Percentiles rank a stretch among this genome's conserved stretches.
phyloP scores from a whole-genome alignment of 768 basidiomycete genomes.

The Podaxis rugospora region DNA sequence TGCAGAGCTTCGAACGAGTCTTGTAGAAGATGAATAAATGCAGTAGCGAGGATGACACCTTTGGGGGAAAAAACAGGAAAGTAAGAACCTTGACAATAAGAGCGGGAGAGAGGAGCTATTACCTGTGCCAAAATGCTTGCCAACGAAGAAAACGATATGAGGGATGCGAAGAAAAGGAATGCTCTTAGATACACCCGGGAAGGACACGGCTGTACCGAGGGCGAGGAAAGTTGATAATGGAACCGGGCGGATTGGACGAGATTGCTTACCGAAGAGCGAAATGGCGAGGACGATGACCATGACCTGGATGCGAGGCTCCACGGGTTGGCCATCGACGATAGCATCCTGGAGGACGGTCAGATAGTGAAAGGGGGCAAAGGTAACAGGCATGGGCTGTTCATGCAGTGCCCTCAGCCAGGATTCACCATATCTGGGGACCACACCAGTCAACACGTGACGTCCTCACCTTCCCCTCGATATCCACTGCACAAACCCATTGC shows the following conservation, averaged over 20 bases:
- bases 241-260: background rate
- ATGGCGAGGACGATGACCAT: conserved; percentile 53
- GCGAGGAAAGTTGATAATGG: conserved; percentile 1
- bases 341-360: background rate
- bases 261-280: conserved; percentile 57
- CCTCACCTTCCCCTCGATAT: background rate
- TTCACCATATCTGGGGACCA: background rate
- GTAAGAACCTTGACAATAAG: background rate
- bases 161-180: conserved; percentile 56
- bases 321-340: background rate
- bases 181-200: conserved; percentile 61
- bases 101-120: background rate
- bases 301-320: conserved; percentile 23
- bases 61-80: background rate
- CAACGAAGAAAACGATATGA: conserved; percentile 71
- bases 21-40: conserved; percentile 77
- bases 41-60: conserved; percentile 81
- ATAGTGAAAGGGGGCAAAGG: background rate
- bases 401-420: background rate
- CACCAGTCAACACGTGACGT: conserved; percentile 11
- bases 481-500: no score
- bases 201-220: conserved; percentile 52
- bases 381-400: background rate
- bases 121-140: conserved; percentile 85
- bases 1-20: conserved; percentile 66